Base-by-base conservation (phyloP, 495 filamentous ascomycete genomes). In the Polyplosphaeria fusca region DNA sequence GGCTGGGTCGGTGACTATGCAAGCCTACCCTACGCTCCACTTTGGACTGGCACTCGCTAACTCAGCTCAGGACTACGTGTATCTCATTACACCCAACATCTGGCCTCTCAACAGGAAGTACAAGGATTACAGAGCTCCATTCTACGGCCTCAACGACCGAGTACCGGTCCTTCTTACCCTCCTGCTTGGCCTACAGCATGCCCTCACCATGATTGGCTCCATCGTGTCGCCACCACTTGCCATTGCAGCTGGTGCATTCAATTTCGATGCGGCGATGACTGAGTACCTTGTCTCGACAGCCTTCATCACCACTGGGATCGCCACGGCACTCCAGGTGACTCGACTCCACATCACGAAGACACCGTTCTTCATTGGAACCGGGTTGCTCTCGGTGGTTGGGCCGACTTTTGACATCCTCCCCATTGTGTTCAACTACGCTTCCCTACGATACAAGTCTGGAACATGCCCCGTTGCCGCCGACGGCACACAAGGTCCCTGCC, bases 31-130 rank as follows among this genome's bases (percentile, higher is more conserved):
- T 11, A 42, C 9, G 16, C 39, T 49, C 18, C 46, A 18, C 30
- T 4, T 18, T 3, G 13, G 14, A 14, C n/a, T 22, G n/a, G 3
- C 18, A 5, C 27, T 3, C 18, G 27, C 46, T 30, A 22, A 49
- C 18, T 25, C 18, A 35, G 7, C 14, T 42, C 27, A 52, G 71
- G 72, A 72, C 46, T 74, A 74, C 53, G 23, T 68, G 18, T 74
- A 71, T 56, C 67, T 74, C 16, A 68, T 74, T 30, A 73, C 71
- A n/a, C 71, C 71, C 4, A 69, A 74, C 57, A 71, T 74, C 45
- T 77, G 74, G 63, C 69, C 68, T 9, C 63, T 70, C 20, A 70
- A 70, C 38, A 24, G 57, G 23, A 73, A 70, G 27, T 49, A 49
- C 28, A 49, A 49, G 42, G 65, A 66, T 58, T 70, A 67, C 41